Evolutionary conservation across 331 rosid species (phyloP).

Genomic region (Quercus tomentella): DNA sequence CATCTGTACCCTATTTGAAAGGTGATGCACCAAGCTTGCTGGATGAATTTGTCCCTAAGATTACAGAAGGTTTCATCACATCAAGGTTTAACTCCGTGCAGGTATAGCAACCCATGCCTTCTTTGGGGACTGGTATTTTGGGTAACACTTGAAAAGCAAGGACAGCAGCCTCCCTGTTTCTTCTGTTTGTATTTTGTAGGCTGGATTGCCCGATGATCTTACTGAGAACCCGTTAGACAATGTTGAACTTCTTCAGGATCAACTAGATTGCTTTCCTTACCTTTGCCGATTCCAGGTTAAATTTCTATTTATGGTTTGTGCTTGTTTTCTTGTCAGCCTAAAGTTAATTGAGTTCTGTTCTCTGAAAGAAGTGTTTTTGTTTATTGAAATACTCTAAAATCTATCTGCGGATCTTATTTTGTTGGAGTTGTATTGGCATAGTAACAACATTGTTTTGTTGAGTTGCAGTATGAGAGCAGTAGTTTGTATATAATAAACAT

Average conservation of each 20-base stretch:
- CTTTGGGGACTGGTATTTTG: slow-evolving; percentile 7
- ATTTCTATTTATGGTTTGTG: neutral
- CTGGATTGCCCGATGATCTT: slow-evolving; percentile 85
- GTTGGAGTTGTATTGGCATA: slow-evolving; percentile 18
- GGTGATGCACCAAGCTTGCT: slow-evolving; percentile 87
- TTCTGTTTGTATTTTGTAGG: slow-evolving; percentile 47
- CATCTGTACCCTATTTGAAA: slow-evolving; percentile 81
- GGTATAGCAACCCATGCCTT: slow-evolving; percentile 45
- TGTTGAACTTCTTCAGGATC: slow-evolving; percentile 98
- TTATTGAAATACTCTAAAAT: neutral
- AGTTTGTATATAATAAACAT: slow-evolving; percentile 83
- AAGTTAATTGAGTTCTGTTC: neutral
- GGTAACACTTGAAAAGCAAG: slow-evolving; percentile 18
- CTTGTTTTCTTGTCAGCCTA: slow-evolving; percentile 6
- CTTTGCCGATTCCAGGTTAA: slow-evolving; percentile 94
- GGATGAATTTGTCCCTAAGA: slow-evolving; percentile 91
- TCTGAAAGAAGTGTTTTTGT: slow-evolving; percentile 2
- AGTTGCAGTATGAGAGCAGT: slow-evolving; percentile 90
- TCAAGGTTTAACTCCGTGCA: slow-evolving; percentile 91
- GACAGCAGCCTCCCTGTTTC: slow-evolving; percentile 11
- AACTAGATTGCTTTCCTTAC: slow-evolving; percentile 92
- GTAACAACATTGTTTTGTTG: slow-evolving; percentile 30
- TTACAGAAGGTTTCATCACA: slow-evolving; percentile 85
- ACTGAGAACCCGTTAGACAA: slow-evolving; percentile 96
- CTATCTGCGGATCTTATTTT: slow-evolving; percentile 1